Base-by-base conservation (phyloP, 192 early-diverging fungal genomes). In the Coemansia sp. region DNA sequence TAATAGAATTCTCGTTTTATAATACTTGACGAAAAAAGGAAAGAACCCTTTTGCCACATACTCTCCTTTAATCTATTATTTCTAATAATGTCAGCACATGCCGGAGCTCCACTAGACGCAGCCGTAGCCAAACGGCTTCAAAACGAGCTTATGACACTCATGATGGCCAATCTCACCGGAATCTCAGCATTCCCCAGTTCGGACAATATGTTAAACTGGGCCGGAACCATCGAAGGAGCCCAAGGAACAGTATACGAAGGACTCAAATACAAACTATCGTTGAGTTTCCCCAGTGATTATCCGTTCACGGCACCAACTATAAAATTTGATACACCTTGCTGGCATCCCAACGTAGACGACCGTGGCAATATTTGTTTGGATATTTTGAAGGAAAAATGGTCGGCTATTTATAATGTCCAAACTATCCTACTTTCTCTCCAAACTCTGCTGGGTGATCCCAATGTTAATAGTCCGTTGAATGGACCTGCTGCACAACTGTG, bases 361-460 rank as follows among this genome's bases (percentile, higher is more conserved):
- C 85, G 91, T 71, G 97, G 97, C 37, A 89, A 92, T 36, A 94
- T 99, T 14, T 99, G 97, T 74, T 91, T 99, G 65, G 94, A 93
- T 36, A 99, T 99, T 63, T 79, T 99, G 8, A 89, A 87, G 54
- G 97, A 99, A 59, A 87, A 95, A 64, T 99, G 97, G 97, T 87
- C 90, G 38, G 95, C 97, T 8, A 89, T 99, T 11, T 95, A 99
- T 79, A 99, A 95, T 11, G 96, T 99, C 41, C 95, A 98, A 83
- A 95, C 95, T 7, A 98, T 99, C 72, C 78, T 98, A 36, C 65
- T 99, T 39, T 91, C 90, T 34, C 92, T 99, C 34, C 95, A 97
- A 62, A 93, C 92, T 43, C 95, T 99, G 88, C 78, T 99, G 36
- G 93, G 91, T 4, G 89, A 89, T 43, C 95, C 97, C 17, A 99